These are phyloP conservation scores for Aspergillaceae sp. DNA, from an alignment of 2,329 filamentous ascomycete species.

Conservation along the genomic window DNA sequence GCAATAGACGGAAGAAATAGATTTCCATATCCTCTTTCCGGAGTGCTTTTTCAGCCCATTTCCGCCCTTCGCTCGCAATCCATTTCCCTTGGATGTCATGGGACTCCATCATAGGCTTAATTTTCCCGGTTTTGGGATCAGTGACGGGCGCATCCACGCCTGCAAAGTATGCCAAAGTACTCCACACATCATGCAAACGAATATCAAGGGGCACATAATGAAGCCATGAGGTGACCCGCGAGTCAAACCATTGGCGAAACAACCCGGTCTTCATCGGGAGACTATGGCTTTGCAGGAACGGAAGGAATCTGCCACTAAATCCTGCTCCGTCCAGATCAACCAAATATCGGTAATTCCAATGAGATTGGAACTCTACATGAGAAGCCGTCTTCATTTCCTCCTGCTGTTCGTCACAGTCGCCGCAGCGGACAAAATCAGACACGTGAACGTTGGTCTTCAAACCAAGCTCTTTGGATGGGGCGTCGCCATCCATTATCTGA, in stretches of 20 bases:
- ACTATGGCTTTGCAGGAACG: slow-evolving; percentile 56
- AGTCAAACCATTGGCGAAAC: slow-evolving; percentile 72
- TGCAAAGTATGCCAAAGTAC: slow-evolving; percentile 64
- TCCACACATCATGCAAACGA: slow-evolving; percentile 64
- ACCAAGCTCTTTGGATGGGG: slow-evolving; percentile 34
- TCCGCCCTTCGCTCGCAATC: slow-evolving; percentile 58
- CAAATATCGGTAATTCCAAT: slow-evolving; percentile 61
- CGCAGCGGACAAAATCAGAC: slow-evolving; percentile 50
- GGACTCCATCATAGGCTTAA: slow-evolving; percentile 40
- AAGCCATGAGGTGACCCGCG: slow-evolving; percentile 64
- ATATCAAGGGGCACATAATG: slow-evolving; percentile 74
- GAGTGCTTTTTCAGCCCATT: slow-evolving; percentile 57
- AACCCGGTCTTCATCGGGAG: slow-evolving; percentile 62
- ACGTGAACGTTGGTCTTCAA: slow-evolving; percentile 55
- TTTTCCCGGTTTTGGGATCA: slow-evolving; percentile 32
- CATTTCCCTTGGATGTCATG: slow-evolving; percentile 49
- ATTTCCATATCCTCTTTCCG: slow-evolving; percentile 69
- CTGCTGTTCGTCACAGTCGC: slow-evolving; percentile 47
- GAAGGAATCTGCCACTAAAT: slow-evolving; percentile 58
- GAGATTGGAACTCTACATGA: slow-evolving; percentile 45
- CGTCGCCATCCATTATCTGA: slow-evolving; percentile 40
- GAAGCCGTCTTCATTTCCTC: slow-evolving; percentile 44
- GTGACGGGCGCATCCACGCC: slow-evolving; percentile 36
- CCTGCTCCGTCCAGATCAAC: slow-evolving; percentile 62
- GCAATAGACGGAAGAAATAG: slow-evolving; percentile 66